Evolutionary conservation across 2,329 filamentous ascomycete species (phyloP).

Genomic region (Parastagonospora nodorum): DNA sequence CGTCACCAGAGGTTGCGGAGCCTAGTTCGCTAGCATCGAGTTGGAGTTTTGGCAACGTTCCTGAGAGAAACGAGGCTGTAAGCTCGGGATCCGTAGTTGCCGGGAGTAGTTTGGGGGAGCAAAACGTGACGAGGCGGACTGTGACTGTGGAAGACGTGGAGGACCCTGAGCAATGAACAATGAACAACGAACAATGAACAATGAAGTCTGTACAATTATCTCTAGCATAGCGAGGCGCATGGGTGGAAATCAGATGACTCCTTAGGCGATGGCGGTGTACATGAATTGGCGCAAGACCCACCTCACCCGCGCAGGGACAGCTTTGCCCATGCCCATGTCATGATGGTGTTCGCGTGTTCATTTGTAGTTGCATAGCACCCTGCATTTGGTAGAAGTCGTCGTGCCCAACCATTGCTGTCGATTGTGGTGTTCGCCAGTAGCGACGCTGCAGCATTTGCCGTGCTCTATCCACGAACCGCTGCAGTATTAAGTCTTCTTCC

Average conservation of each 20-base stretch:
- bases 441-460: too few species aligned
- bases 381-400: too few species aligned
- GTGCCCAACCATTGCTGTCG: too few species aligned
- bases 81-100: conserved; percentile 37
- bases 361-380: too few species aligned
- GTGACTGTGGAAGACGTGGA: conserved; percentile 42
- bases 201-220: conserved; percentile 6
- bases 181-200: conserved; percentile 21
- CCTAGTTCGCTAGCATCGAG: conserved; percentile 42
- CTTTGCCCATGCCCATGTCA: too few species aligned
- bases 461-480: too few species aligned
- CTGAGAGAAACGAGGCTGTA: conserved; percentile 30
- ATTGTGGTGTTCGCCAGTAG: too few species aligned
- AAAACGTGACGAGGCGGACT: conserved; percentile 28
- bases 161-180: conserved; percentile 28
- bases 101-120: conserved; percentile 26
- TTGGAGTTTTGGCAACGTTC: conserved; percentile 43
- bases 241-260: conserved; percentile 6
- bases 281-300: too few species aligned
- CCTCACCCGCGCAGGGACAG: too few species aligned
- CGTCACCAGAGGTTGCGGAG: conserved; percentile 32
- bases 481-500: too few species aligned
- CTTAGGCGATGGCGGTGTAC: too few species aligned
- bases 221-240: conserved; percentile 48
- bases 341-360: too few species aligned